These are phyloP conservation scores for Starmerella ratchasimensis DNA, from an alignment of 805 yeast genomes.

Conservation along the genomic window DNA sequence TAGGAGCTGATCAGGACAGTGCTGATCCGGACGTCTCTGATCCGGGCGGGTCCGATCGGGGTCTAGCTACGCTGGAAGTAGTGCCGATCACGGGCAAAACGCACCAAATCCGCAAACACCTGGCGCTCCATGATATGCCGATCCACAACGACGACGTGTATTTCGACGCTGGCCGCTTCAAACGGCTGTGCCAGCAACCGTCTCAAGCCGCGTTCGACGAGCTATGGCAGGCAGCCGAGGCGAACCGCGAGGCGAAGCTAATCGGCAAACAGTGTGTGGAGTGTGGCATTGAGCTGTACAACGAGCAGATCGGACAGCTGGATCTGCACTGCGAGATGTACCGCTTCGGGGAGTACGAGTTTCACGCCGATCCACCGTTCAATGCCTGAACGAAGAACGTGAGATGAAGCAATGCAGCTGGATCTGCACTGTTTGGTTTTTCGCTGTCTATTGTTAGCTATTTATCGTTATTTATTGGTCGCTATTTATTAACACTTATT, in stretches of 20 bases:
- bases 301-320: slow-evolving; percentile 3
- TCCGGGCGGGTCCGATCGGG: background rate
- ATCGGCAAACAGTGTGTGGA: slow-evolving; percentile 18
- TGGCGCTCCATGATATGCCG: slow-evolving; percentile 71
- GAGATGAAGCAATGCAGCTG: no score
- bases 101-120: slow-evolving; percentile 87
- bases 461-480: no score
- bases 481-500: no score
- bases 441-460: no score
- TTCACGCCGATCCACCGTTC: slow-evolving; percentile 5
- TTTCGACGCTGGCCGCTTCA: slow-evolving; percentile 27
- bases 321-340: slow-evolving; percentile 20
- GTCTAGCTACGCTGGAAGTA: slow-evolving; percentile 47
- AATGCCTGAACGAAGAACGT: no score
- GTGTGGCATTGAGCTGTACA: slow-evolving; percentile 17
- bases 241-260: slow-evolving; percentile 8
- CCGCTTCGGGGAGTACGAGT: slow-evolving; percentile 7
- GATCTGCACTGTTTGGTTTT: no score
- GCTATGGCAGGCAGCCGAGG: slow-evolving; percentile 5
- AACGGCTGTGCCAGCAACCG: slow-evolving; percentile 10
- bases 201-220: slow-evolving; percentile 10
- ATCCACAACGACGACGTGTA: slow-evolving; percentile 84
- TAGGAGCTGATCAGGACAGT: background rate
- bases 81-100: slow-evolving; percentile 82
- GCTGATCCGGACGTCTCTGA: no score